Evolutionary conservation across 2,329 filamentous ascomycete genomes (phyloP), one percentile per base, ranked within the genome.

Genomic region (Trichoderma asperellum): DNA sequence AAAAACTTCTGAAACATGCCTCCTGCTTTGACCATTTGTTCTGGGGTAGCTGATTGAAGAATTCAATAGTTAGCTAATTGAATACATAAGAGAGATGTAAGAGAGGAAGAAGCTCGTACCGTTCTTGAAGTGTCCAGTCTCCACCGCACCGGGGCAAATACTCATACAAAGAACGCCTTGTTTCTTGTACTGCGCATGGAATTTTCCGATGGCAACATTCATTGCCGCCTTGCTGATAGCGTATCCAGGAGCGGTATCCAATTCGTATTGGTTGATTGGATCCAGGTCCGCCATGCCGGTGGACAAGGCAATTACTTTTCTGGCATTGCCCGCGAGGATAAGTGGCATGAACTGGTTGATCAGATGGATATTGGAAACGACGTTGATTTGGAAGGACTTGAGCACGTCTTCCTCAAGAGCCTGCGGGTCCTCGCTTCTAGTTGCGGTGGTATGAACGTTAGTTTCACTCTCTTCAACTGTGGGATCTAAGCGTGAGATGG

Each of bases 191-290:
- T 66, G 62, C 7, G 53, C 53, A 8, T 57, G 27, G 21, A 66
- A 66, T 10, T 66, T 66, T 5, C 16, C 53, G 0, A 57, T 12
- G 3, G 37, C 53, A 35, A 49, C 7, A 35, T 58, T 66, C 62
- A 49, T 66, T 4, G 53, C 53, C 6, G 62, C 62, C 53, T 66
- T 66, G 29, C 62, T 66, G 29, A 66, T 43, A 18, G 62, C 24
- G 29, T 66, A 58, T 7, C 35, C 62, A 2, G 62, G 5, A 7
- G n/a, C 62, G 21, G 34, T 27, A 1, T 49, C 12, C n/a, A 66
- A 2, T n/a, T 58, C 37, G n/a, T 27, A 57, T 8, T 47, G 56
- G 53, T 66, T 49, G 14, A 40, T 66, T 5, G 53, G 40, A 11
- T 66, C 62, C 1, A 57, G 14, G 47, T 66, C 62, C n/a, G 62